Evolutionary conservation across 2,329 filamentous ascomycete genomes (phyloP), one percentile per base, ranked within the genome.

Genomic region (Fusarium abutilonis): DNA sequence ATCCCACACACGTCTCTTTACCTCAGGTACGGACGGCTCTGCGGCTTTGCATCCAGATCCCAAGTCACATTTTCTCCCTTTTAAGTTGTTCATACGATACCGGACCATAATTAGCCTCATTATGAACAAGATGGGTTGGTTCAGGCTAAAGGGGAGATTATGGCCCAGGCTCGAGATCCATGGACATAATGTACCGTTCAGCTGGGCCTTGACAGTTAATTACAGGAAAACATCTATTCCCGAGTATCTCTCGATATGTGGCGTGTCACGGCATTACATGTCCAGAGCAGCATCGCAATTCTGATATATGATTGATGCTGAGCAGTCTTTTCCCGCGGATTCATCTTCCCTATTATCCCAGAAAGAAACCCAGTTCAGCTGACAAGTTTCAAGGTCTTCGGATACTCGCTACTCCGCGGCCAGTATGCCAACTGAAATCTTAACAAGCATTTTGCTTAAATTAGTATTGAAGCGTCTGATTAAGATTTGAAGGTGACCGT

Each of bases 161-260:
- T 43, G 51, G 64, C 42, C 39, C 23, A 7, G 32, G 56, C 58
- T 55, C 59, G 52, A 66, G 62, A 68, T 68, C 52, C 64, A 56
- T 60, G 55, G 23, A 41, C 64, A 55, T 60, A 51, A 29, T 50
- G 52, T 63, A 50, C 56, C 45, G 23, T 46, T 39, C 56, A 55
- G 45, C 49, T 52, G 41, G 62, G 51, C 62, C 56, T 39, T 52
- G 48, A 34, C 51, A 41, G 36, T 51, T 48, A 39, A 34, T 35
- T 28, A 14, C 46, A 38, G 32, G 38, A 19, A 63, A 55, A 34
- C 26, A 53, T 39, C 44, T 44, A 58, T 14, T 34, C 4, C 62
- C 57, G 49, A 54, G 52, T 56, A 60, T 59, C 40, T 49, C 44
- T 50, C 56, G 17, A 54, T 46, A 59, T 28, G 36, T 66, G 43